A percentile compares a stretch with the other conserved stretches of the same genome.
These are phyloP conservation scores for Cinnamomum micranthum DNA, from an alignment of 164 flowering plant species.

Conservation along the genomic window DNA sequence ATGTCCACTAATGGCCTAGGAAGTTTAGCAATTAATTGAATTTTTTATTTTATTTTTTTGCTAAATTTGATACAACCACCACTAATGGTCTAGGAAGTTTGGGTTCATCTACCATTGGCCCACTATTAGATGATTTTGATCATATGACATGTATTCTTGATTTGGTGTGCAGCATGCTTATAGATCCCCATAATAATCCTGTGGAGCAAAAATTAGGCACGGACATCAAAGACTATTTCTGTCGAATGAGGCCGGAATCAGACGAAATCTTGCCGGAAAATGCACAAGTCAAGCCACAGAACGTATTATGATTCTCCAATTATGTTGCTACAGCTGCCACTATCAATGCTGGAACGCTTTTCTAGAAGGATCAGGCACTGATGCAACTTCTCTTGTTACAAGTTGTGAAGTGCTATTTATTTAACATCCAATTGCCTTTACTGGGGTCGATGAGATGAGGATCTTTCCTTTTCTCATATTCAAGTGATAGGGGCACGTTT, in stretches of 20 bases:
- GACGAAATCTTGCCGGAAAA: neutral
- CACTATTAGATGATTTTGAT: too few relatives aligned
- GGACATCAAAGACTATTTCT: slow-evolving; percentile 8
- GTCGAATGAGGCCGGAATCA: slow-evolving; percentile 14
- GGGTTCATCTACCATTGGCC: too few relatives aligned
- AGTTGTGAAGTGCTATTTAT: neutral
- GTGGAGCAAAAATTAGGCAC: neutral
- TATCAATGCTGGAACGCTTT: slow-evolving; percentile 28
- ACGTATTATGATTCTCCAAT: slow-evolving; percentile 4
- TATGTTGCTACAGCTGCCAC: slow-evolving; percentile 7
- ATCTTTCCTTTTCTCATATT: neutral
- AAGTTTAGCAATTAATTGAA: too few relatives aligned
- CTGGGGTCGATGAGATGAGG: neutral
- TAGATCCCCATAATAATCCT: neutral
- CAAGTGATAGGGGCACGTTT: neutral
- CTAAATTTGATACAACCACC: too few relatives aligned
- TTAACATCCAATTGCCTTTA: neutral
- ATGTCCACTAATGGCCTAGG: too few relatives aligned
- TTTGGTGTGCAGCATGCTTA: too few relatives aligned
- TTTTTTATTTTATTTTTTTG: too few relatives aligned
- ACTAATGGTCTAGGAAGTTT: too few relatives aligned
- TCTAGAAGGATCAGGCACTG: slow-evolving; percentile 50
- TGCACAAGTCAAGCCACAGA: neutral
- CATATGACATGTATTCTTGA: too few relatives aligned
- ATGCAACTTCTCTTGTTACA: slow-evolving; percentile 21